Evolutionary conservation across 2,329 filamentous ascomycete genomes (phyloP), one percentile per base, ranked within the genome.

Genomic region (Alternaria sp.): DNA sequence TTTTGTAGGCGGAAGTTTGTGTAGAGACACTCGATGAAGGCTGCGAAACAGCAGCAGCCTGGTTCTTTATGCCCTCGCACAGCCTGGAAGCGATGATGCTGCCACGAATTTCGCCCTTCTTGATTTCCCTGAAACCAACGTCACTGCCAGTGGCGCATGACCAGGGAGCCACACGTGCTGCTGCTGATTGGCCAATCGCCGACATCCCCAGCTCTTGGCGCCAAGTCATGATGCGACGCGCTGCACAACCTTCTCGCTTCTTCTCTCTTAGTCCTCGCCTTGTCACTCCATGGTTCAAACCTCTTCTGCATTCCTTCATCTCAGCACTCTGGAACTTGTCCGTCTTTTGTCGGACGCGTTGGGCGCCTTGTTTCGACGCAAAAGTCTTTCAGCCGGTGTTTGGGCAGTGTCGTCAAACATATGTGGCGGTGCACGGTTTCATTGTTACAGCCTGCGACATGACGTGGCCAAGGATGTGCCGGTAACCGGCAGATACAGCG

Each of bases 361-460:
- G 31, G 29, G 26, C 17, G 46, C 28, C 17, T 45, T 56, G 55
- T 52, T 59, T 51, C 41, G 36, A 49, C 13, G 9, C 37, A 33
- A 10, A 44, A n/a, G 26, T 41, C 50, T 29, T 34, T 34, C 56
- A 40, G 23, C 37, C 37, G 44, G 54, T 31, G 56, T 55, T 61
- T 60, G 33, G 26, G 29, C 51, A 33, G 26, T 17, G 49, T 10
- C 41, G 17, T 49, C 33, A 28, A 41, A 50, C 40, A 36, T 7
- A 17, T 67, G 65, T 69, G 66, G 66, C 66, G 61, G 66, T 69
- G 65, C 61, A 46, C 45, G 51, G 44, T 40, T 51, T 55, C 51
- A 51, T 37, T 46, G 31, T 54, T 36, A 37, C 56, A 56, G 52
- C 50, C 54, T 53, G 31, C 33, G 31, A 39, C 50, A 42, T 66